Percentiles rank a stretch among this genome's conserved stretches.
Conservation (phyloP, 2,329 filamentous ascomycete genomes). For the Gremmenia infestans region DNA sequence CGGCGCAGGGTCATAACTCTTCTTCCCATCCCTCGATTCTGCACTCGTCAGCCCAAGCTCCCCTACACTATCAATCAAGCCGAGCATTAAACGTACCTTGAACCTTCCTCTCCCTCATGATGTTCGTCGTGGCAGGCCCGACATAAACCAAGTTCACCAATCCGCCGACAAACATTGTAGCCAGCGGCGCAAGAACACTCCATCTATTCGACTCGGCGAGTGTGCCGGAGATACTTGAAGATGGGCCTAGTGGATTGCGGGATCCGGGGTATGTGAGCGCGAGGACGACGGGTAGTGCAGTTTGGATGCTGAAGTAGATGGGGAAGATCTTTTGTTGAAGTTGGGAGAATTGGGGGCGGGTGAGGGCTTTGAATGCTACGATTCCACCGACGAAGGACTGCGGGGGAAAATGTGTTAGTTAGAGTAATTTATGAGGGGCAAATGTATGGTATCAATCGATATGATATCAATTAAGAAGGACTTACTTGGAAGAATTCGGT, state of each 20-base stretch:
- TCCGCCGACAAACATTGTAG: constrained; percentile 64
- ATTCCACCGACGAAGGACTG: constrained; percentile 62
- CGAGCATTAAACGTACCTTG: constrained; percentile 57
- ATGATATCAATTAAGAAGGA: constrained; percentile 1
- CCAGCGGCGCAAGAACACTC: constrained; percentile 63
- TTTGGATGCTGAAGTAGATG: constrained; percentile 83
- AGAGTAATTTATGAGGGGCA: neutral
- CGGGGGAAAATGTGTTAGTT: neutral
- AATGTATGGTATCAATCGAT: no score
- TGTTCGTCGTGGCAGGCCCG: constrained; percentile 68
- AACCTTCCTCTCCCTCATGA: constrained; percentile 70
- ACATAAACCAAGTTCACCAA: constrained; percentile 66
- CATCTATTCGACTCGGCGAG: constrained; percentile 56
- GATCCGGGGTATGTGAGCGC: constrained; percentile 76
- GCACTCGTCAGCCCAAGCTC: neutral
- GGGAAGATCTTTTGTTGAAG: constrained; percentile 81
- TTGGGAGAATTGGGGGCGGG: constrained; percentile 73
- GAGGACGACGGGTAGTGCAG: constrained; percentile 65
- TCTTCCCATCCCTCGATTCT: constrained; percentile 87
- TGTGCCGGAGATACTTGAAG: constrained; percentile 49
- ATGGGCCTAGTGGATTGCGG: constrained; percentile 30
- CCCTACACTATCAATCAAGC: neutral
- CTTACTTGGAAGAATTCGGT: constrained; percentile 78
- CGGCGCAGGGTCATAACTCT: constrained; percentile 70
- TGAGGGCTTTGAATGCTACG: constrained; percentile 70